Conservation (phyloP, 2,329 filamentous ascomycete genomes). For the Akanthomyces lecanii region DNA sequence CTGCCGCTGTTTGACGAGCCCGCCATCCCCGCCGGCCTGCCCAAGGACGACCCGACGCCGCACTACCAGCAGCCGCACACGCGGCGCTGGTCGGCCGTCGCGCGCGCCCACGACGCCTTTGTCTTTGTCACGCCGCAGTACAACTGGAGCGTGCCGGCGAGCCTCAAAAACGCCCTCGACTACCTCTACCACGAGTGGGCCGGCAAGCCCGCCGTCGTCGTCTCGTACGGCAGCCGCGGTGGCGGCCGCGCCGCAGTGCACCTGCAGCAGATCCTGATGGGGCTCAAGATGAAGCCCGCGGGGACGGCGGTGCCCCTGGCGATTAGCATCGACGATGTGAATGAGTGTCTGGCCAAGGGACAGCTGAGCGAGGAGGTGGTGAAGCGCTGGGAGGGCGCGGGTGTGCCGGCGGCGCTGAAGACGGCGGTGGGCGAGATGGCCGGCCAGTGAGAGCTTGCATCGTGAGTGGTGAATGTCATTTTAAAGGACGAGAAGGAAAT, state of each 20-base stretch:
- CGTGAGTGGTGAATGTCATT: background rate
- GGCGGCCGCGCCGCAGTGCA: conserved; percentile 26
- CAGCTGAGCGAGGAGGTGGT: background rate
- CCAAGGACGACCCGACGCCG: conserved; percentile 24
- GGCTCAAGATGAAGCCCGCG: conserved; percentile 17
- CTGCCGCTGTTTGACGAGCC: conserved; percentile 45
- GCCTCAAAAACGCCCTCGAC: conserved; percentile 59
- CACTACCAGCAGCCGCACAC: conserved; percentile 39
- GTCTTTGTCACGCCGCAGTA: conserved; percentile 52
- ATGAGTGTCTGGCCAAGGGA: background rate
- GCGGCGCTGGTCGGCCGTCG: conserved; percentile 41
- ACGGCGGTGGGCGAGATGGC: background rate
- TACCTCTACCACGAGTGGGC: conserved; percentile 57
- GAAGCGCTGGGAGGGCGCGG: background rate
- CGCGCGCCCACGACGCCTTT: conserved; percentile 43
- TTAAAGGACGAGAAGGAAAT: too few species aligned
- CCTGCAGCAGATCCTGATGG: conserved; percentile 20
- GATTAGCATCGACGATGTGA: background rate
- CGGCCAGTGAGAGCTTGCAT: background rate
- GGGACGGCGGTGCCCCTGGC: background rate
- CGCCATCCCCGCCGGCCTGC: conserved; percentile 36
- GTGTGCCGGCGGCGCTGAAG: background rate
- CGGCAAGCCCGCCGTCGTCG: conserved; percentile 49
- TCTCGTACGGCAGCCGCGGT: conserved; percentile 50
- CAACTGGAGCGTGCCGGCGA: conserved; percentile 51